A percentile compares a stretch with the other conserved stretches of the same genome.
These are phyloP conservation scores for Phytopythium cucurbitacearum DNA, from an alignment of 352 stramenopile species.

Conservation along the genomic window DNA sequence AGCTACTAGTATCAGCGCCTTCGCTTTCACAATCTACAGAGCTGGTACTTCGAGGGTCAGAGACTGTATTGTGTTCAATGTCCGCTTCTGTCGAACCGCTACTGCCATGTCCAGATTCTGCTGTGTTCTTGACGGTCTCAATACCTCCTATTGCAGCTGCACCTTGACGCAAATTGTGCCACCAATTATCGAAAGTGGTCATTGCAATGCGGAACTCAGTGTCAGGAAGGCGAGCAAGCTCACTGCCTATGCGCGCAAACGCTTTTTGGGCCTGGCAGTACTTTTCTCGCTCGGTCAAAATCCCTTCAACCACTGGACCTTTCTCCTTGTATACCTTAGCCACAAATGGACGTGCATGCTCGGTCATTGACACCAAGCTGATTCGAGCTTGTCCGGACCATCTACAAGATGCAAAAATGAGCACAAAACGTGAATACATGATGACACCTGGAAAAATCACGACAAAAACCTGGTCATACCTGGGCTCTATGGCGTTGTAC, in stretches of 20 bases:
- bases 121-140: no score
- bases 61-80: not conserved
- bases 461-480: slow-evolving; percentile 9
- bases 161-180: slow-evolving; percentile 9
- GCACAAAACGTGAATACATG: not conserved
- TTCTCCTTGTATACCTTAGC: slow-evolving; percentile 4
- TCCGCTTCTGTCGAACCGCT: not conserved
- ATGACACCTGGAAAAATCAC: not conserved
- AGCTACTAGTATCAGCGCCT: no score
- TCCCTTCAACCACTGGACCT: no score
- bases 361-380: not conserved
- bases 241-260: slow-evolving; percentile 4
- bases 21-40: no score
- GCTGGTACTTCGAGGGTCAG: no score
- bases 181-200: slow-evolving; percentile 7
- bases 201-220: slow-evolving; percentile 3
- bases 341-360: slow-evolving; percentile 5
- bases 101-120: not conserved
- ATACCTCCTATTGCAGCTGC: not conserved
- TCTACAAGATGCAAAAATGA: not conserved
- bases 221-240: slow-evolving; percentile 4
- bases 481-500: slow-evolving; percentile 1
- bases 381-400: slow-evolving; percentile 6
- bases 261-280: slow-evolving; percentile 6
- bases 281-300: slow-evolving; percentile 5